Percentiles rank a stretch among this genome's conserved stretches.
Evolutionary conservation across 306 rosid genomes (phyloP).

Genomic region (Quercus variabilis): DNA sequence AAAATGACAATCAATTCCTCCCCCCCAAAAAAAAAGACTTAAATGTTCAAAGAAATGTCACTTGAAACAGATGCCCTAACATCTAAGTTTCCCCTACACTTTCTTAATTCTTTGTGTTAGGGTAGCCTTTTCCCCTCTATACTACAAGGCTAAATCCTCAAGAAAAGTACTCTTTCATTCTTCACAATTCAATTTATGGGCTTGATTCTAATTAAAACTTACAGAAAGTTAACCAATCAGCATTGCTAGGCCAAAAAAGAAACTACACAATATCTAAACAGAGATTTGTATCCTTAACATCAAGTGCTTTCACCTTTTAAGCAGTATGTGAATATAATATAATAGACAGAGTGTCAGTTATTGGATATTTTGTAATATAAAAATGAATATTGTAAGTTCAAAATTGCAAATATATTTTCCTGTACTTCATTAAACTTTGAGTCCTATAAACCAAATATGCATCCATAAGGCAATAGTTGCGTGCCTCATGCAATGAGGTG

Average conservation of each 20-base stretch:
- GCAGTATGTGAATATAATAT: slow-evolving; percentile 13
- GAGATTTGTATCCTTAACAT: not conserved
- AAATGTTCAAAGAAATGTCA: slow-evolving; percentile 7
- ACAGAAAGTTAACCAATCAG: slow-evolving; percentile 11
- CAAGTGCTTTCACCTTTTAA: not conserved
- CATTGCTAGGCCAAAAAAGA: not conserved
- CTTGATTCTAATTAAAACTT: not conserved
- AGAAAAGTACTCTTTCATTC: not conserved
- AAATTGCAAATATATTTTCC: not conserved
- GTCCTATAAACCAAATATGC: not conserved
- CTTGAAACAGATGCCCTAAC: slow-evolving; percentile 19
- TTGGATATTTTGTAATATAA: not conserved
- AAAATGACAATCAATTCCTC: slow-evolving; percentile 1
- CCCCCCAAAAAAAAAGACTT: no score
- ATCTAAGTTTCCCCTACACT: slow-evolving; percentile 15
- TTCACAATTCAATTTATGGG: not conserved
- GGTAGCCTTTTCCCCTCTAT: slow-evolving; percentile 19
- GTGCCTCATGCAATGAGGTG: not conserved
- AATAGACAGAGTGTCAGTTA: not conserved
- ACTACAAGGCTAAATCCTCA: slow-evolving; percentile 3
- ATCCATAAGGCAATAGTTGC: not conserved
- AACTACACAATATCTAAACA: not conserved
- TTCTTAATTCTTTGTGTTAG: not conserved
- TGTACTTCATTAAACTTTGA: not conserved
- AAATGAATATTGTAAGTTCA: not conserved